phyloP scores from a whole-genome alignment of 2,329 filamentous ascomycete species.

The Colletotrichum tamarilloi region DNA sequence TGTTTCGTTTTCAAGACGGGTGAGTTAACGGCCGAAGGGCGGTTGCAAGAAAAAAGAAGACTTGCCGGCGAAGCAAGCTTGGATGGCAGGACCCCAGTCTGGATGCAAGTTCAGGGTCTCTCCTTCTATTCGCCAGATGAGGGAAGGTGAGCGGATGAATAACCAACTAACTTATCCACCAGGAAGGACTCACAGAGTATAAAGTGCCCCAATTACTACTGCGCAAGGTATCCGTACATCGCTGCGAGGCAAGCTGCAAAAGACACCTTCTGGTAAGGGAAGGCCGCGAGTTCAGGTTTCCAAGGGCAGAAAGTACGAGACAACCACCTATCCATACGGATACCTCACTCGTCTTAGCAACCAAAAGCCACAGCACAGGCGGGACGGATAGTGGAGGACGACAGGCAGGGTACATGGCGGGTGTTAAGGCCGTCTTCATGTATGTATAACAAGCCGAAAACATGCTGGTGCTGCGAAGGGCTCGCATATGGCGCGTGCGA shows the following conservation, averaged over 20 bases:
- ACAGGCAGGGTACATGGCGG: conserved; percentile 1
- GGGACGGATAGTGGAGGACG: neutral
- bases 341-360: neutral
- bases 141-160: neutral
- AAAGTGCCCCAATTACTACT: neutral
- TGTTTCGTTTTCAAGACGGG: conserved; percentile 4
- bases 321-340: neutral
- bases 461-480: conserved; percentile 17
- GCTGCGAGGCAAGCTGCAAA: neutral
- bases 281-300: neutral
- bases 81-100: neutral
- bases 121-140: conserved; percentile 1
- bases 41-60: neutral
- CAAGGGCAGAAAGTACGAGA: neutral
- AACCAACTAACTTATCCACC: neutral
- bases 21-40: neutral
- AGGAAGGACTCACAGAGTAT: neutral
- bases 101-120: conserved; percentile 4
- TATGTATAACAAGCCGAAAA: conserved; percentile 22
- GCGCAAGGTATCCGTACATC: neutral
- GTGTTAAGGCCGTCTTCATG: conserved; percentile 11
- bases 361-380: neutral
- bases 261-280: conserved; percentile 7
- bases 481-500: neutral
- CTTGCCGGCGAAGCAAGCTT: neutral